A percentile compares a stretch with the other conserved stretches of the same genome.
Conservation (phyloP, 2,329 filamentous ascomycete genomes). For the Pseudocercospora eumusae region DNA sequence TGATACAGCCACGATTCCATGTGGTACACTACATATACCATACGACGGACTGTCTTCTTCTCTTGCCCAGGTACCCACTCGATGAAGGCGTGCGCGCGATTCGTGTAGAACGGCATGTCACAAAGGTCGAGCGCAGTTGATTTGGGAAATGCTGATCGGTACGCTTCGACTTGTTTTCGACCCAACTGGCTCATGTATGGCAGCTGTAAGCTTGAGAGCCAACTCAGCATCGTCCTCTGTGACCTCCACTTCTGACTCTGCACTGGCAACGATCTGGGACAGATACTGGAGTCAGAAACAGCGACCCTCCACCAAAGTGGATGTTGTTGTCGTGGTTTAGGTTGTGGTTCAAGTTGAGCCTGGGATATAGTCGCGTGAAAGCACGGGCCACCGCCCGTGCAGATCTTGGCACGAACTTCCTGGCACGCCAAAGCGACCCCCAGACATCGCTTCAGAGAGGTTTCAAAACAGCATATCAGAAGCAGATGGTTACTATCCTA, state of each 20-base stretch:
- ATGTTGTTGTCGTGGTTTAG: background rate
- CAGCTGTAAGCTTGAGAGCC: too few relatives aligned
- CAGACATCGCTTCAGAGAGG: too few relatives aligned
- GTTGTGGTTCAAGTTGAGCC: background rate
- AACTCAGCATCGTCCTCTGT: too few relatives aligned
- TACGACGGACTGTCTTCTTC: background rate
- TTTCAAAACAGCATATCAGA: too few relatives aligned
- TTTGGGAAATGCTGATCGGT: background rate
- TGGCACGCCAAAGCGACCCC: too few relatives aligned
- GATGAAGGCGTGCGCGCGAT: background rate
- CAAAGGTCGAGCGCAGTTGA: background rate
- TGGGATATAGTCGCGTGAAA: background rate
- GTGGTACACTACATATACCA: slow-evolving; percentile 1
- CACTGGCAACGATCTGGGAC: too few relatives aligned
- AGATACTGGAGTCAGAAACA: too few relatives aligned
- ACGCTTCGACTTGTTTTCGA: background rate
- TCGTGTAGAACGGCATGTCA: background rate
- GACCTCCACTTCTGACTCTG: too few relatives aligned
- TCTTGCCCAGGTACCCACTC: background rate
- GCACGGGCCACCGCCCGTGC: too few relatives aligned
- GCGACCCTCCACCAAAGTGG: too few relatives aligned
- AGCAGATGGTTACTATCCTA: too few relatives aligned
- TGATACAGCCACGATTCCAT: slow-evolving; percentile 3
- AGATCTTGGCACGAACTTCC: too few relatives aligned
- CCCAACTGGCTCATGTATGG: background rate